Conservation (phyloP, 805 yeast species). For the Candida ovalis region DNA sequence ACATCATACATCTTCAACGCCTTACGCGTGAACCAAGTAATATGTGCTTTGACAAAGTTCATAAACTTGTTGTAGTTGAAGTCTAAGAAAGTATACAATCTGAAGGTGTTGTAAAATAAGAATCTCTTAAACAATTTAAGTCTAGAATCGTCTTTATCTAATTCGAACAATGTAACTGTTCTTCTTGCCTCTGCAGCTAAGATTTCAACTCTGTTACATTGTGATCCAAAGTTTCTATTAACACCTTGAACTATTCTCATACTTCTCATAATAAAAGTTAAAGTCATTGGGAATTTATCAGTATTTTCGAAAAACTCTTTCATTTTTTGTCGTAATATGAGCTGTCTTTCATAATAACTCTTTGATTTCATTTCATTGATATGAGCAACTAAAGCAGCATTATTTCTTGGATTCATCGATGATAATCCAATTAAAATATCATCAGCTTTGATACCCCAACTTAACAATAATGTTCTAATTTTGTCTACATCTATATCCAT, state of each 20-base stretch:
- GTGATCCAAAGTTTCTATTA: constrained; percentile 63
- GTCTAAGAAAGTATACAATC: constrained; percentile 26
- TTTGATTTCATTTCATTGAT: constrained; percentile 26
- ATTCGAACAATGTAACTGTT: constrained; percentile 16
- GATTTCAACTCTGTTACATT: constrained; percentile 66
- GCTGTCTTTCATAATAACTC: constrained; percentile 40
- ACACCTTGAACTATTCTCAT: constrained; percentile 73
- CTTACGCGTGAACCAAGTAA: constrained; percentile 9
- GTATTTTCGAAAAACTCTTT: constrained; percentile 56
- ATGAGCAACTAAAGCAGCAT: constrained; percentile 18
- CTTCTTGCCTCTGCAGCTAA: constrained; percentile 53
- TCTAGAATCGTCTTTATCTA: constrained; percentile 9
- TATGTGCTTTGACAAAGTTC: constrained; percentile 7
- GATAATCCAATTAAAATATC: constrained; percentile 59
- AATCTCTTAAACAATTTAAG: constrained; percentile 13
- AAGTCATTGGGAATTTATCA: constrained; percentile 60
- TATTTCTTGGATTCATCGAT: constrained; percentile 40
- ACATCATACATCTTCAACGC: constrained; percentile 31
- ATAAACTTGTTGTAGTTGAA: constrained; percentile 19
- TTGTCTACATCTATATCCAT: constrained; percentile 48
- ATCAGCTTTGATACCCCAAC: constrained; percentile 69
- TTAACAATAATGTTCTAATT: constrained; percentile 43
- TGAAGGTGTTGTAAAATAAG: constrained; percentile 12
- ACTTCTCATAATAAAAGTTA: constrained; percentile 63
- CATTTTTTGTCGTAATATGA: constrained; percentile 43